These are phyloP conservation scores for Chalara sp. DNA, from an alignment of 2,329 filamentous ascomycete species.

Conservation along the genomic window DNA sequence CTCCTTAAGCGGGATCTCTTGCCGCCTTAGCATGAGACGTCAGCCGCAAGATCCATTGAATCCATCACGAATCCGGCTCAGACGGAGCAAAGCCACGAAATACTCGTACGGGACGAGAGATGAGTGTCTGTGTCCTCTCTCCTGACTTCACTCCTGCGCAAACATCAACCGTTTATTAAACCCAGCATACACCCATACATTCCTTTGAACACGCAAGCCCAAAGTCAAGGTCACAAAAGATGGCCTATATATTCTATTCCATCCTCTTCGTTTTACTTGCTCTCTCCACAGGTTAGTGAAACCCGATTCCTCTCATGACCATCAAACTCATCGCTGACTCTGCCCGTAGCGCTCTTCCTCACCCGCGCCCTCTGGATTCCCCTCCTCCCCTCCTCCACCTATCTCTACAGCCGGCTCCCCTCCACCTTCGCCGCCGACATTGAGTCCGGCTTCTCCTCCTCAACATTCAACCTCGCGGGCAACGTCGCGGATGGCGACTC, in stretches of 20 bases:
- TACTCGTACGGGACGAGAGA: too few relatives aligned
- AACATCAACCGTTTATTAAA: too few relatives aligned
- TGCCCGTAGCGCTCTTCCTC: conserved; percentile 60
- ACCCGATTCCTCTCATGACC: conserved; percentile 5
- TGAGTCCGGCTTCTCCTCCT: conserved; percentile 77
- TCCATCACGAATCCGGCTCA: too few relatives aligned
- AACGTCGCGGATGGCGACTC: conserved; percentile 78
- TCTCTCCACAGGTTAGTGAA: conserved; percentile 55
- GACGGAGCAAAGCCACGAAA: too few relatives aligned
- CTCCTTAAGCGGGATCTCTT: too few relatives aligned
- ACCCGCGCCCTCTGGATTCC: conserved; percentile 74
- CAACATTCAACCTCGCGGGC: conserved; percentile 72
- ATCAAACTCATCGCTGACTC: conserved; percentile 7
- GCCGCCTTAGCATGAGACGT: too few relatives aligned
- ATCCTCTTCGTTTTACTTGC: conserved; percentile 66
- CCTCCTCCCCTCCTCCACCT: conserved; percentile 52
- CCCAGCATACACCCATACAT: too few relatives aligned
- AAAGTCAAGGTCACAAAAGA: conserved; percentile 29
- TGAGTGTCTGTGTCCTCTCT: too few relatives aligned
- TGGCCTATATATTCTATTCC: conserved; percentile 78
- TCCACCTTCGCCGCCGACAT: conserved; percentile 75
- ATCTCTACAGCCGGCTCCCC: conserved; percentile 73
- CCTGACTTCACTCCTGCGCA: too few relatives aligned
- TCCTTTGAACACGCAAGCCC: too few relatives aligned
- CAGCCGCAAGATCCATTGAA: too few relatives aligned